A percentile compares a stretch with the other conserved stretches of the same genome.
Evolutionary conservation across 495 filamentous ascomycete species (phyloP).

Genomic region (Trichoderma virens): DNA sequence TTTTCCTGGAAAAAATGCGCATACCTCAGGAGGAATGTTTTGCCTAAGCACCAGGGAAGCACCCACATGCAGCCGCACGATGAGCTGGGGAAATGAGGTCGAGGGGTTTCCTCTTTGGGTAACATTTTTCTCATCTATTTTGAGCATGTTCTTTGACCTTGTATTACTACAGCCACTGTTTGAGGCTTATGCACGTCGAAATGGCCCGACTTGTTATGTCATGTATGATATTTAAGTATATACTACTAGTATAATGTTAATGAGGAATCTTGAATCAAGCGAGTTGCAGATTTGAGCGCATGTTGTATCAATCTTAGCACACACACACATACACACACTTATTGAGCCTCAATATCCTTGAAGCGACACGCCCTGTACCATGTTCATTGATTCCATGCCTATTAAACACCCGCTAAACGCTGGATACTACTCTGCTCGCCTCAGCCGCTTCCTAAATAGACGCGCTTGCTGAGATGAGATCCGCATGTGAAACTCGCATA

Average conservation of each 20-base stretch:
- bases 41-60: not conserved
- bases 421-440: not conserved
- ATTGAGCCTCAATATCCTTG: too few species aligned
- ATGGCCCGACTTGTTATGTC: not conserved
- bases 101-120: not conserved
- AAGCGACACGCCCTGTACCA: not conserved
- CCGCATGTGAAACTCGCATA: not conserved
- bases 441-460: not conserved
- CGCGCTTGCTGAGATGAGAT: not conserved
- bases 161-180: not conserved
- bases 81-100: not conserved
- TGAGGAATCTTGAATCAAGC: too few species aligned
- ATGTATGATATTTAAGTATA: too few species aligned
- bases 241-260: too few species aligned
- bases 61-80: not conserved
- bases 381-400: conserved; percentile 2
- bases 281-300: too few species aligned
- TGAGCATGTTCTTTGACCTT: not conserved
- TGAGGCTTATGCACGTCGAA: not conserved
- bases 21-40: too few species aligned
- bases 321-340: too few species aligned
- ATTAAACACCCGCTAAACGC: not conserved
- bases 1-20: too few species aligned
- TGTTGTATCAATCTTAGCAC: too few species aligned
- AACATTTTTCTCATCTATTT: not conserved